Evolutionary conservation across 257 asterid species (phyloP).

Genomic region (Solanum lycopersicoides): DNA sequence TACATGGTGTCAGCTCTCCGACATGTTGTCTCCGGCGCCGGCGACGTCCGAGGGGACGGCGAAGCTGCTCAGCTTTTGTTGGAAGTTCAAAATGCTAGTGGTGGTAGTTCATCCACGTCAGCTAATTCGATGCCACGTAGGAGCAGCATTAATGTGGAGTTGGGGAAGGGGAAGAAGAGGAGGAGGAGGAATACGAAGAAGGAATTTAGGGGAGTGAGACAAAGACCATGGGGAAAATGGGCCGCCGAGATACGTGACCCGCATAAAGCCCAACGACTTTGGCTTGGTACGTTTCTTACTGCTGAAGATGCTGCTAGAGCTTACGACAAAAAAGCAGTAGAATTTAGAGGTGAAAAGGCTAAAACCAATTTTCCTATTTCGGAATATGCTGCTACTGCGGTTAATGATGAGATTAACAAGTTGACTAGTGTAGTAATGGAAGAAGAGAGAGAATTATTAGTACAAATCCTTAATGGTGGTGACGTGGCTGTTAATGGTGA

Average conservation of each 20-base stretch:
- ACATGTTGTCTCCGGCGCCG: neutral
- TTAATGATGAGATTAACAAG: neutral
- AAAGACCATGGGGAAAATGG: constrained; percentile 10
- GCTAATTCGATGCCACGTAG: neutral
- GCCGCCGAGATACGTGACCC: constrained; percentile 20
- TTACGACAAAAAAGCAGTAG: constrained; percentile 8
- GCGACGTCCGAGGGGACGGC: neutral
- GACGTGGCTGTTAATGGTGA: neutral
- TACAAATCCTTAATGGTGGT: neutral
- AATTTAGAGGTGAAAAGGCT: constrained; percentile 13
- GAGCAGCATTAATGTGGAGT: neutral
- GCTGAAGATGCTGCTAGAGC: constrained; percentile 19
- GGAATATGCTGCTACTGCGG: neutral
- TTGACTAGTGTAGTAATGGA: neutral
- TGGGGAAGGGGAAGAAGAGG: neutral
- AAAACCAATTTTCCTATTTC: constrained; percentile 11
- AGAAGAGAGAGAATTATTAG: neutral
- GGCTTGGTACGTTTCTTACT: constrained; percentile 14
- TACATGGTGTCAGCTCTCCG: constrained; percentile 1
- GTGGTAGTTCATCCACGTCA: neutral
- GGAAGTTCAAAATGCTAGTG: neutral
- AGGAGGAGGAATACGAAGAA: neutral
- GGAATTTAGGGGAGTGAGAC: constrained; percentile 7
- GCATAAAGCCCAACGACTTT: neutral
- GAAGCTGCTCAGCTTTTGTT: neutral